Evolutionary conservation across 805 yeast genomes (phyloP), one percentile per base, ranked within the genome.

Genomic region (Wickerhamomyces ciferrii): DNA sequence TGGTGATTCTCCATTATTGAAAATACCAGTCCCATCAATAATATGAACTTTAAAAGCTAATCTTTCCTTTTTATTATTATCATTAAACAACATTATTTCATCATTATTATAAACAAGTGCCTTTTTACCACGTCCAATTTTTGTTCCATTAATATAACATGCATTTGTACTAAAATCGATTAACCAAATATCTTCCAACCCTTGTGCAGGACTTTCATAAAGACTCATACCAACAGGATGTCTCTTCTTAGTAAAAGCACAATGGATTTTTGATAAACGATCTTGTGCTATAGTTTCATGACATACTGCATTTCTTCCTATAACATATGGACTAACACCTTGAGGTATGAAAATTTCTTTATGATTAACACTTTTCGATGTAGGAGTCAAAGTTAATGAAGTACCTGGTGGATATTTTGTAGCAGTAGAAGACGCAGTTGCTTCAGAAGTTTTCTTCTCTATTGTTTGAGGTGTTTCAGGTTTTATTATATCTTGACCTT

Each of bases 201-300:
- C 83, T 64, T 79, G 84, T 0, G 89, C 90, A 0, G 91, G 89
- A 10, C 85, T 78, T 53, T 83, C 88, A 58, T 69, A 78, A 4
- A 83, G 72, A 29, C 80, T 71, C 27, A 71, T 68, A 14, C 76
- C 75, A 4, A 79, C 75, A 0, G 81, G 81, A 58, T 84, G 88
- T 48, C 89, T 70, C 48, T 80, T 76, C 56, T 79, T 79, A 45
- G 72, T 56, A 14, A 92, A 69, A 27, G 81, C 67, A 62, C 97
- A 90, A 64, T 94, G 98, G 1, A 83, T 72, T 52, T 89, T 87
- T 2, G 97, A 91, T 55, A 92, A 75, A 41, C 97, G 67, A 54
- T 76, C 84, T 53, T 91, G 97, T 29, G 76, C 69, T 17, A 87
- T 76, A 39, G 70, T 70, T 31, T 78, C 74, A 58, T 86, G 81